Base-by-base conservation (phyloP, 176 grass and related monocot species). In the Carex pumila region DNA sequence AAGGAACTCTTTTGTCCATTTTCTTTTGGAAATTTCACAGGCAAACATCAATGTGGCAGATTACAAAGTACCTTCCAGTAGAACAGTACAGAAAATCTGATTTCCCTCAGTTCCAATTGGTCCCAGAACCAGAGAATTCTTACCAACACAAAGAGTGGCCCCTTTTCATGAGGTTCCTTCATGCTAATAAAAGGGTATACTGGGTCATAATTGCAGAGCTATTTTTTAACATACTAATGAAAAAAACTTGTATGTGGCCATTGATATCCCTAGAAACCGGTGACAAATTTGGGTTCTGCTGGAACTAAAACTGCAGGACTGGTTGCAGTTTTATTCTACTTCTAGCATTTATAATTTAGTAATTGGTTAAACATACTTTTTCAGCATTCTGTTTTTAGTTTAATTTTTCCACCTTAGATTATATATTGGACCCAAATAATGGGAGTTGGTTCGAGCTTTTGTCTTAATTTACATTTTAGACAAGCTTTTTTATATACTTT, bases 121-220 rank as follows among this genome's bases (percentile, higher is more conserved):
- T 81, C 80, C 94, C 94, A 57, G 53, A 86, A 59, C 94, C 94
- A 1, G 88, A 92, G 81, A 86, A 94, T 55, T 17, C 8, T 4
- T 52, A 39, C 6, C 90, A 97, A 83, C 64, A 71, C n/a, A 47
- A 5, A 66, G 94, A 97, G 81, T 90, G 94, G 94, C 82, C 67
- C 47, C 79, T 1, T 18, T 97, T 97, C 74, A 81, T 87, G 62
- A 41, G 45, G 37, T 94, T 75, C 70, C 91, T 97, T 79, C 72
- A 31, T 17, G 21, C 79, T 3, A 31, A 68, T 32, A n/a, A 80
- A 81, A 94, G 19, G 88, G 94, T 94, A 89, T 87, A 71, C 61
- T 55, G 68, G 37, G 11, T 78, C 34, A 61, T 5, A 12, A 31
- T 58, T 63, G 31, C 43, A 34, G 54, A 72, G 0, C 32, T 85